phyloP scores from a whole-genome alignment of 2,329 filamentous ascomycete species.

The Pseudogymnoascus sp. region DNA sequence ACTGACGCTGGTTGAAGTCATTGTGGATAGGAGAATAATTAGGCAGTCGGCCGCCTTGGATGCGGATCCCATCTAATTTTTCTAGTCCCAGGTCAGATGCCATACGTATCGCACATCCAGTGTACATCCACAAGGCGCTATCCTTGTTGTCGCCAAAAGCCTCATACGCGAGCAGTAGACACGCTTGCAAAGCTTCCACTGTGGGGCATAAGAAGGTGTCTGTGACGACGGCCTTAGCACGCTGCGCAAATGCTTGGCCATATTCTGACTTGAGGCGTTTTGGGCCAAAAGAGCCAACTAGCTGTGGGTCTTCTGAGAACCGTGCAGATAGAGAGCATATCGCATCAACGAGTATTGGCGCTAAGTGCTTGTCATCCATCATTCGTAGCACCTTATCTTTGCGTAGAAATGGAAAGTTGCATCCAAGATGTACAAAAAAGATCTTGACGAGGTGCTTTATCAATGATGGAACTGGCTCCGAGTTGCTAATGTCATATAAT shows the following conservation, averaged over 20 bases:
- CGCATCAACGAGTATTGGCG: slow-evolving; percentile 78
- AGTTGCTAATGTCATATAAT: slow-evolving; percentile 68
- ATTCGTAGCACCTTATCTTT: slow-evolving; percentile 65
- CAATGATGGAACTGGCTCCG: slow-evolving; percentile 62
- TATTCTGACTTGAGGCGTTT: slow-evolving; percentile 56
- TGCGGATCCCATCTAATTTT: slow-evolving; percentile 67
- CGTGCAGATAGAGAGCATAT: slow-evolving; percentile 76
- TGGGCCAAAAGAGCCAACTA: slow-evolving; percentile 42
- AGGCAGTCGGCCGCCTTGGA: slow-evolving; percentile 34
- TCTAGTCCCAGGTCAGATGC: slow-evolving; percentile 74
- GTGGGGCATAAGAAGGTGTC: slow-evolving; percentile 78
- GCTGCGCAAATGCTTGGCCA: slow-evolving; percentile 70
- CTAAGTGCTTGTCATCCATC: slow-evolving; percentile 71
- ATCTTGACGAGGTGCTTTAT: slow-evolving; percentile 71
- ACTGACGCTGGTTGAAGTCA: slow-evolving; percentile 4
- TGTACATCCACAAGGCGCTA: slow-evolving; percentile 88
- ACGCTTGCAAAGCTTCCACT: slow-evolving; percentile 77
- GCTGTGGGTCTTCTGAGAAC: slow-evolving; percentile 60
- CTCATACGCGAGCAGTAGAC: slow-evolving; percentile 77
- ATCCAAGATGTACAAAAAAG: slow-evolving; percentile 77
- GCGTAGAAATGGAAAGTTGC: slow-evolving; percentile 77
- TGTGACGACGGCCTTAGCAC: slow-evolving; percentile 74
- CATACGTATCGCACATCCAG: slow-evolving; percentile 80
- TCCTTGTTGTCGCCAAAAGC: slow-evolving; percentile 84
- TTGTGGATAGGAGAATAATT: slow-evolving; percentile 11